Base-by-base conservation (phyloP, 2,329 filamentous ascomycete species). In the Neurospora sp. region DNA sequence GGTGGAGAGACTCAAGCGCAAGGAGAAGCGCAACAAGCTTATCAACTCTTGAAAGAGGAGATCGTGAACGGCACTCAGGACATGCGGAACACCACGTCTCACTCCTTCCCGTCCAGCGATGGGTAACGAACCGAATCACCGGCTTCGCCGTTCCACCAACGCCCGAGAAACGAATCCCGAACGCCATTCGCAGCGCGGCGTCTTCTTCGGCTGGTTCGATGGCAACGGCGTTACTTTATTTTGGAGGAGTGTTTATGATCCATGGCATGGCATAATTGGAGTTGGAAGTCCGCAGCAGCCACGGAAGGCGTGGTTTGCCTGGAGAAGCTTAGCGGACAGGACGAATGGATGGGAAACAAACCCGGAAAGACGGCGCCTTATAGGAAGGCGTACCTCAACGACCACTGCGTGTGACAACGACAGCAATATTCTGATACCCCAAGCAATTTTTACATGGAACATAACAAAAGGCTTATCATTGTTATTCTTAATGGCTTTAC, bases 21-120 rank as follows among this genome's bases (percentile, higher is more conserved):
- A 93, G 81, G 96, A 99, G 85, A 98, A 98, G 89, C 89, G 96
- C 78, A 99, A 95, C 82, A 96, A 95, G 83, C 82, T 93, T 79
- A 78, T 91, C 76, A 89, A 90, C 79, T 90, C 88, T 71, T 90
- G 83, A 86, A 72, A 66, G 3, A 65, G 6, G 17, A 19, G 39
- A 23, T 15, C 4, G 40, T 41, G 66, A 10, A 43, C 19, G 43
- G 40, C 43, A 70, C 38, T 66, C 43, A 17, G 57, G 43, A 66
- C 38, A 69, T 46, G 43, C 66, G 66, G 28, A 52, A 23, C 43
- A 57, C 41, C 66, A 67, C 46, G 39, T 65, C 38, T 43, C 41
- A 38, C 52, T 62, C 57, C 52, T 68, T 28, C 38, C 66, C 66
- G 38, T 66, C 69, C 52, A 66, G 28, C 52, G 28, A 62, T n/a